Base-by-base conservation (phyloP, 2,329 filamentous ascomycete species). In the Chrysoporthe deuterocubensis region DNA sequence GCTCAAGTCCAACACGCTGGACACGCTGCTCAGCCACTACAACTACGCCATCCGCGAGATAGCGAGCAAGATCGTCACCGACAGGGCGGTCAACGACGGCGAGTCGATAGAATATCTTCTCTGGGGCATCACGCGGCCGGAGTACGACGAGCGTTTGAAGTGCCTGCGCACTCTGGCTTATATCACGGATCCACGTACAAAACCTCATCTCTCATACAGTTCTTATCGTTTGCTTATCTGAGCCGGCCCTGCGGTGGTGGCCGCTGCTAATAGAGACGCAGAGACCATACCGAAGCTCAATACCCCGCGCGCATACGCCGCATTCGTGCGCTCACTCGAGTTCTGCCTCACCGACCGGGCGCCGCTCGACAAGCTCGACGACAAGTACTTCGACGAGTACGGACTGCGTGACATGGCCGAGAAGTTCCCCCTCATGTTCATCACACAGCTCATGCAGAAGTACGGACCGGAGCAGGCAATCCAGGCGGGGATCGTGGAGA, bases 31-130 rank as follows among this genome's bases (percentile, higher is more conserved):
- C 14, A 82, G 85, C 63, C 91, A 91, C 76, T 90, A 90, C 69
- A 95, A 90, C 77, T 90, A 87, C 74, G 86, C 90, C 26, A 90
- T 94, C 70, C 84, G 89, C 71, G 89, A 92, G 69, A 90, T 91
- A 67, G 87, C 89, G 13, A 83, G 84, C 70, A 86, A 85, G 72
- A 88, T 87, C 34, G 79, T 88, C 4, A 85, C 82, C 73, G 84
- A 87, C 67, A 79, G 84, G 37, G 83, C 84, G 1, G 83, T 90
- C 32, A 87, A 93, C 71, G 89, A 91, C 72, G 74, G 79, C 7
- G 76, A 81, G 13, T 81, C 83, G 1, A 80, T 88, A 3, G 76
- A 84, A 61, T 73, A 78, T 52, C 75, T 91, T 46, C 81, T 90
- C 14, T 83, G 83, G 75, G 86, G 87, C 46, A 87, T 90, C 69